A percentile compares a stretch with the other conserved stretches of the same genome.
Conservation (phyloP, 257 asterid genomes). For the Nicotiana paniculata region DNA sequence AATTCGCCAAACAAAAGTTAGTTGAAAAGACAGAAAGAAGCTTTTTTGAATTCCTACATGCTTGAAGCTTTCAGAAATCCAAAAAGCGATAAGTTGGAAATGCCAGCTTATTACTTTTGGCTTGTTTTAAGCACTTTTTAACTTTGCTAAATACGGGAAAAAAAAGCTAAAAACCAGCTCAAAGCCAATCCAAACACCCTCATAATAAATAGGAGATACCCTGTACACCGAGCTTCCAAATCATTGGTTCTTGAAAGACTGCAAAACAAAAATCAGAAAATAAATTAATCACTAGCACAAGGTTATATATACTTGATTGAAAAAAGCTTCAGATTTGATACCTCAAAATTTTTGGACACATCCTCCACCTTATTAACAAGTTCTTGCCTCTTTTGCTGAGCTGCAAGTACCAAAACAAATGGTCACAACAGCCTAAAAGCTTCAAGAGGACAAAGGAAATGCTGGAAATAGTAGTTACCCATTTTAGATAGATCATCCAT, state of each 20-base stretch:
- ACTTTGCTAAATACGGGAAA: no score
- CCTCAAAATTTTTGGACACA: slow-evolving; percentile 28
- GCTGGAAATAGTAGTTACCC: slow-evolving; percentile 27
- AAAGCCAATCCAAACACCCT: no score
- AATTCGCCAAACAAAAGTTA: neutral
- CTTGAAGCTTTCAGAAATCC: no score
- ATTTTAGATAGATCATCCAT: slow-evolving; percentile 42
- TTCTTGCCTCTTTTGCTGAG: slow-evolving; percentile 57
- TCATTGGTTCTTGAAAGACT: slow-evolving; percentile 3
- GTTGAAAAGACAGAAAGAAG: neutral
- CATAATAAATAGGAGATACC: neutral
- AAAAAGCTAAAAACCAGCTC: no score
- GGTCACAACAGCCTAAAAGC: neutral
- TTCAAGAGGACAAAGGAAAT: neutral
- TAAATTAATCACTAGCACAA: neutral
- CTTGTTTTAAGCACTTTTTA: no score
- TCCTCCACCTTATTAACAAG: slow-evolving; percentile 59
- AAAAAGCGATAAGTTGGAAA: no score
- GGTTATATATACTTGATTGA: neutral
- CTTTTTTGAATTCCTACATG: no score
- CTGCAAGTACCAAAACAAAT: slow-evolving; percentile 29
- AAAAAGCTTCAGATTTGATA: neutral
- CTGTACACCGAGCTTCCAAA: neutral
- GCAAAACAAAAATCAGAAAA: neutral
- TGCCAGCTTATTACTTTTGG: no score